phyloP scores from a whole-genome alignment of 768 basidiomycete species.

The Chalciporus chontae region DNA sequence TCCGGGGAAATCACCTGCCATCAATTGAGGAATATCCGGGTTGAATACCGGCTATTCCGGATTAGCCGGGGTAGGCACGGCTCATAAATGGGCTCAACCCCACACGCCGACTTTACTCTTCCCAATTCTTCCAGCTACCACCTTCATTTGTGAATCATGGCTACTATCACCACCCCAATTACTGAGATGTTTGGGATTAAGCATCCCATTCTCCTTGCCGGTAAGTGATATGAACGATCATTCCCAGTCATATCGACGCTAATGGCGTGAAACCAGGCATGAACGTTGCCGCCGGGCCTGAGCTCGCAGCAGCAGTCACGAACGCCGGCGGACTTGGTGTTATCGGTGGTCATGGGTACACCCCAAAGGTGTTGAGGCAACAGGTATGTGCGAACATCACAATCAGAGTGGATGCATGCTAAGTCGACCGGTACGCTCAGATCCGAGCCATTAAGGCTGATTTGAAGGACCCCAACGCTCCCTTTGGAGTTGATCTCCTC shows the following conservation, averaged over 20 bases:
- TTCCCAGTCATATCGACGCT: conserved; percentile 17
- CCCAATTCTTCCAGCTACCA: not conserved
- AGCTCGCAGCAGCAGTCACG: conserved; percentile 89
- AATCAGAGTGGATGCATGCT: not conserved
- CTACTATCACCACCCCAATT: conserved; percentile 78
- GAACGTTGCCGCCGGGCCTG: conserved; percentile 70
- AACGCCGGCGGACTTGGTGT: conserved; percentile 93
- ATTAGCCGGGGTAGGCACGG: too few relatives aligned
- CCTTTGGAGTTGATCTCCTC: conserved; percentile 90
- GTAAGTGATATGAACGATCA: conserved; percentile 36
- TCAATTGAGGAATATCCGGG: too few relatives aligned
- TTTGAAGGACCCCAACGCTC: conserved; percentile 68
- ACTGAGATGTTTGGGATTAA: conserved; percentile 86
- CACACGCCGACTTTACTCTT: not conserved
- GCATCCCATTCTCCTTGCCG: conserved; percentile 86
- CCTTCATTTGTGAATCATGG: conserved; percentile 13
- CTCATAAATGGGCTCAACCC: conserved; percentile 3
- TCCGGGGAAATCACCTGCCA: too few relatives aligned
- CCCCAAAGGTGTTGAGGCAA: conserved; percentile 72
- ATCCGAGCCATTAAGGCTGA: conserved; percentile 70
- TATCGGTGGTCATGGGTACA: conserved; percentile 87
- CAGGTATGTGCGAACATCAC: conserved; percentile 50
- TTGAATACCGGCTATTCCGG: too few relatives aligned
- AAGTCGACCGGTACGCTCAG: conserved; percentile 33
- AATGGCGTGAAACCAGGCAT: conserved; percentile 40